Percentiles rank a stretch among this genome's conserved stretches.
Conservation (phyloP, 2,329 filamentous ascomycete species). For the Pleurostoma richardsiae region DNA sequence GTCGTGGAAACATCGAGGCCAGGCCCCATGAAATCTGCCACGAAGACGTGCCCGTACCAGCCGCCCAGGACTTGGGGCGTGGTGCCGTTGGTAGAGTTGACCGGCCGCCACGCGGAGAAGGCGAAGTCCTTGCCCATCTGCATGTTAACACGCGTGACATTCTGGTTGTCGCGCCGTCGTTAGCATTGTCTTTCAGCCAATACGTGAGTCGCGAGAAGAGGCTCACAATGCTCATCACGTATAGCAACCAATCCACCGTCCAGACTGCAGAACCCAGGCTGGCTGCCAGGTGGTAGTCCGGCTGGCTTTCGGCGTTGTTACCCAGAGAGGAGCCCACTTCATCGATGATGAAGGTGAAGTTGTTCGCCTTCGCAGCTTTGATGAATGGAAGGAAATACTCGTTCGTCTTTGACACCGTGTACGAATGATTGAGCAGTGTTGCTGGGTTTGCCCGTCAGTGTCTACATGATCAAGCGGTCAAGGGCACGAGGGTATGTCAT, state of each 20-base stretch:
- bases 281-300: not conserved
- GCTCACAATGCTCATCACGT: constrained; percentile 2
- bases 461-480: not conserved
- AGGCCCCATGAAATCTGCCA: constrained; percentile 1
- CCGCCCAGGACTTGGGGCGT: not conserved
- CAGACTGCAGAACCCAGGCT: constrained; percentile 1
- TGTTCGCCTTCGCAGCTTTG: not conserved
- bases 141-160: constrained; percentile 2
- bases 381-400: not conserved
- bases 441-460: too few species aligned
- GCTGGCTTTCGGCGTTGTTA: not conserved
- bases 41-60: constrained; percentile 1
- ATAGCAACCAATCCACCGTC: constrained; percentile 2
- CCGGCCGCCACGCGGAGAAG: constrained; percentile 1
- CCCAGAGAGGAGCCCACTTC: not conserved
- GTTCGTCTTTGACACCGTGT: not conserved
- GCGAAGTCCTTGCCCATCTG: not conserved
- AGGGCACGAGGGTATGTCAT: not conserved
- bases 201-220: not conserved
- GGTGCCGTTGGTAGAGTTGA: not conserved
- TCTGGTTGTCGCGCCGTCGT: not conserved
- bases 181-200: not conserved
- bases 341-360: not conserved
- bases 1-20: not conserved
- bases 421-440: not conserved